These are phyloP conservation scores for Takakia lepidozioides DNA, from an alignment of 225 moss, liverwort and hornwort genomes.

Conservation along the genomic window DNA sequence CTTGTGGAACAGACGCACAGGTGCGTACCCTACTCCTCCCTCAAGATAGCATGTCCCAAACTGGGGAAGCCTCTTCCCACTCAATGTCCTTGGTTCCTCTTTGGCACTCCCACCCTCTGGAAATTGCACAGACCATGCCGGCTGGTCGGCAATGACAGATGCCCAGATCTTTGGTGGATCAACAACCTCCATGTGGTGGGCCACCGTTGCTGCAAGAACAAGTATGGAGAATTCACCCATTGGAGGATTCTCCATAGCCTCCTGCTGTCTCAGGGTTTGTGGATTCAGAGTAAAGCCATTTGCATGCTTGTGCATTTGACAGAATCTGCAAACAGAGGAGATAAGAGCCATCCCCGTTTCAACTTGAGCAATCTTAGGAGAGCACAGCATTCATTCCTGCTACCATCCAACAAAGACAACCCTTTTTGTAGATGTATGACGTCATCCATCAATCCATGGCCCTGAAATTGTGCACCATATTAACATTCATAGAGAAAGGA, in stretches of 20 bases:
- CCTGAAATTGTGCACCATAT: too few species aligned
- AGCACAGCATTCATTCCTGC: too few species aligned
- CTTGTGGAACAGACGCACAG: too few species aligned
- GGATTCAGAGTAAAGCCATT: constrained; percentile 57
- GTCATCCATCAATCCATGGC: too few species aligned
- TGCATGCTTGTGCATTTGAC: constrained; percentile 79
- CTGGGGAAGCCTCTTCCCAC: constrained; percentile 22
- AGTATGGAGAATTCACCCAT: constrained; percentile 80
- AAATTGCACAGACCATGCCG: constrained; percentile 8
- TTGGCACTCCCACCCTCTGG: constrained; percentile 18
- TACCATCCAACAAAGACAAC: neutral
- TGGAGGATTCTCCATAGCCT: constrained; percentile 40
- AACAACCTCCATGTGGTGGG: constrained; percentile 74
- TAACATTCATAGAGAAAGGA: neutral
- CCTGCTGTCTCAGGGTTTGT: constrained; percentile 43
- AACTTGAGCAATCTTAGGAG: too few species aligned
- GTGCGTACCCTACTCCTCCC: too few species aligned
- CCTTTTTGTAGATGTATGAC: neutral
- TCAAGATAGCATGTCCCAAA: too few species aligned
- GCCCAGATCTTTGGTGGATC: constrained; percentile 58
- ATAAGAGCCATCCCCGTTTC: too few species aligned
- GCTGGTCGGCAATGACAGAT: constrained; percentile 21
- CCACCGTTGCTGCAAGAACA: constrained; percentile 82
- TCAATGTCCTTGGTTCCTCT: constrained; percentile 12
- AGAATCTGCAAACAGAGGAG: constrained; percentile 63